Conservation (phyloP, 495 filamentous ascomycete genomes). For the Darksidea phi region DNA sequence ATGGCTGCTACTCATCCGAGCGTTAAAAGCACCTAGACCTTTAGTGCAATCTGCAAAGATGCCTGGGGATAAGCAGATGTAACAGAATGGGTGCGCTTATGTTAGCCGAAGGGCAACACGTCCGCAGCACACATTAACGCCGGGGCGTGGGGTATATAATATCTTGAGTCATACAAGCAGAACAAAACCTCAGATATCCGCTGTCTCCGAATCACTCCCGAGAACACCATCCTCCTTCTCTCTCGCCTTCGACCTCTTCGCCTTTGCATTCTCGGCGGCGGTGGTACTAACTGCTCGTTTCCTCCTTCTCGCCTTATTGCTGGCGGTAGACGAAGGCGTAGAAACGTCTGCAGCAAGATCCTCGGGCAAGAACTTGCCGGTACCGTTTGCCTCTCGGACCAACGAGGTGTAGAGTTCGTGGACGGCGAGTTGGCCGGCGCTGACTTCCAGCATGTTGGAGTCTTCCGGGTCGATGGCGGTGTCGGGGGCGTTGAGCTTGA, state of each 20-base stretch:
- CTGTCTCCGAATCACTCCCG: no score
- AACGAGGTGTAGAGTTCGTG: slow-evolving; percentile 28
- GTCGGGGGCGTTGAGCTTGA: slow-evolving; percentile 30
- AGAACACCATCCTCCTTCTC: slow-evolving; percentile 21
- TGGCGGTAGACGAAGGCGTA: slow-evolving; percentile 13
- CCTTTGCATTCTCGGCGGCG: background rate
- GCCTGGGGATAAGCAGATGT: no score
- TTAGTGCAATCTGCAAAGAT: no score
- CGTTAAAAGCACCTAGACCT: no score
- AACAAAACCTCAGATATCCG: no score
- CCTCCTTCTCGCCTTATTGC: background rate
- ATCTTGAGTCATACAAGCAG: no score
- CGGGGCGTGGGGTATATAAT: no score
- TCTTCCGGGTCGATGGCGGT: background rate
- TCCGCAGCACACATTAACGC: no score
- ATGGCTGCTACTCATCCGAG: no score
- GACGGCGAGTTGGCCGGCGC: slow-evolving; percentile 22
- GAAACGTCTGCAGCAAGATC: background rate
- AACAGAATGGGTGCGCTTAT: no score
- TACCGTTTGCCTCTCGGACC: slow-evolving; percentile 30
- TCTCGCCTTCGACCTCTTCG: slow-evolving; percentile 12
- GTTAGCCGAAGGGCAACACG: no score
- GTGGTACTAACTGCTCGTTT: slow-evolving; percentile 22
- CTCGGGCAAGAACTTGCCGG: slow-evolving; percentile 24
- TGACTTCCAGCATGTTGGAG: background rate